A percentile compares a stretch with the other conserved stretches of the same genome.
Evolutionary conservation across 75 land plant genomes (phyloP).

Genomic region (Sequoiadendron giganteum): DNA sequence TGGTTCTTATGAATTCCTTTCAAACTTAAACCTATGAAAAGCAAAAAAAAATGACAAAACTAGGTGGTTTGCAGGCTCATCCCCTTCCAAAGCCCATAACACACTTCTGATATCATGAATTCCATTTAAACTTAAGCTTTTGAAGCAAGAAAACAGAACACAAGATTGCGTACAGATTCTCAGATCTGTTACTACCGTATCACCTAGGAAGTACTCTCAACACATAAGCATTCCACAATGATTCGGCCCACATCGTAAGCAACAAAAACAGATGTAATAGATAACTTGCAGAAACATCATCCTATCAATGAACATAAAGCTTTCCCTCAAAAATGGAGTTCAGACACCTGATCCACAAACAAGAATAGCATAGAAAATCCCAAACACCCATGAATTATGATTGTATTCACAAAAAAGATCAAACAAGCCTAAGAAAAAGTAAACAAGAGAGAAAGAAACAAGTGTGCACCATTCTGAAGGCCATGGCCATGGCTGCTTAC

Average conservation of each 20-base stretch:
- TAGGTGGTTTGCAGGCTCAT: too few relatives aligned
- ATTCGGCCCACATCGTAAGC: neutral
- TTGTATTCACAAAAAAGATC: neutral
- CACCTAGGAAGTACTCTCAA: neutral
- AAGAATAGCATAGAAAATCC: too few relatives aligned
- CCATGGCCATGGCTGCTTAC: constrained; percentile 16
- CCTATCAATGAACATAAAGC: too few relatives aligned
- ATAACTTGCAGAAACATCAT: too few relatives aligned
- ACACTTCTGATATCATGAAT: too few relatives aligned
- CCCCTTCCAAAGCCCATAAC: too few relatives aligned
- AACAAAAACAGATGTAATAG: neutral
- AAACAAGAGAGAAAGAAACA: neutral
- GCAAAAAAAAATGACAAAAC: too few relatives aligned
- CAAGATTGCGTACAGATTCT: neutral
- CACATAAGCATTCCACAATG: neutral
- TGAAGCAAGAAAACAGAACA: neutral
- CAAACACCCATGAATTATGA: too few relatives aligned
- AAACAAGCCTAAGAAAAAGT: neutral
- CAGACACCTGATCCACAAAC: too few relatives aligned
- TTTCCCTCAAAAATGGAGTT: too few relatives aligned
- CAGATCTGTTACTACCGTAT: neutral
- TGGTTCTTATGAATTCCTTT: too few relatives aligned
- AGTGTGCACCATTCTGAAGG: constrained; percentile 17
- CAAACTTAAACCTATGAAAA: too few relatives aligned
- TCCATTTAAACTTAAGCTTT: neutral